A percentile compares a stretch with the other conserved stretches of the same genome.
Conservation (phyloP, 2,329 filamentous ascomycete species). For the Scytalidium lignicola region DNA sequence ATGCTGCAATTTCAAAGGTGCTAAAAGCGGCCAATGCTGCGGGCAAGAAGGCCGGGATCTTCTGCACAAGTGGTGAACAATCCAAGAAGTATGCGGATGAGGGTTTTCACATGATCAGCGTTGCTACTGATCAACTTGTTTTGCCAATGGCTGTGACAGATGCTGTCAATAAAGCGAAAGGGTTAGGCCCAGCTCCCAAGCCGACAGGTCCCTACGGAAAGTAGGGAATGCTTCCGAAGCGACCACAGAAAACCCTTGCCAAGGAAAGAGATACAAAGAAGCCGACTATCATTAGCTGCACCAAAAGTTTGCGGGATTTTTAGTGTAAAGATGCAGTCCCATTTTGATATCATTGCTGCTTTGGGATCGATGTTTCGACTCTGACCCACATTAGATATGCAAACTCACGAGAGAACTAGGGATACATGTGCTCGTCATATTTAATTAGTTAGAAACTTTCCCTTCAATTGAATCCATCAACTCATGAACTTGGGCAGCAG, state of each 20-base stretch:
- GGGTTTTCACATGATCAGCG: constrained; percentile 59
- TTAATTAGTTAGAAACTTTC: constrained; percentile 3
- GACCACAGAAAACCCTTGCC: not conserved
- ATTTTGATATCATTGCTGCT: not conserved
- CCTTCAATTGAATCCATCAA: constrained; percentile 59
- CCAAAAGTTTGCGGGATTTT: not conserved
- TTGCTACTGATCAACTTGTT: constrained; percentile 50
- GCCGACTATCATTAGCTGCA: not conserved
- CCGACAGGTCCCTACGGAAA: constrained; percentile 25
- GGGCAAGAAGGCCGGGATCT: constrained; percentile 63
- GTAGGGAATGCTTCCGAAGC: constrained; percentile 7
- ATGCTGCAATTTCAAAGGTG: constrained; percentile 53
- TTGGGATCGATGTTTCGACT: not conserved
- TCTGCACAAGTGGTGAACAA: constrained; percentile 50
- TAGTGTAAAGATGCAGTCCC: not conserved
- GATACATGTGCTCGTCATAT: not conserved
- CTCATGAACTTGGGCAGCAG: constrained; percentile 56
- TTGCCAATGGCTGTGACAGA: constrained; percentile 41
- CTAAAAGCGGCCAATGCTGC: constrained; percentile 52
- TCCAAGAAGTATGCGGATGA: constrained; percentile 48
- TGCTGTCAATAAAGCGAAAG: constrained; percentile 42
- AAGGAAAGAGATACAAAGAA: not conserved
- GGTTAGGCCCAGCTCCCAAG: constrained; percentile 24
- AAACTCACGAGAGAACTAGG: not conserved
- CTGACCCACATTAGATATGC: not conserved